Evolutionary conservation across 257 asterid species (phyloP).

Genomic region (Fraxinus pennsylvanica): DNA sequence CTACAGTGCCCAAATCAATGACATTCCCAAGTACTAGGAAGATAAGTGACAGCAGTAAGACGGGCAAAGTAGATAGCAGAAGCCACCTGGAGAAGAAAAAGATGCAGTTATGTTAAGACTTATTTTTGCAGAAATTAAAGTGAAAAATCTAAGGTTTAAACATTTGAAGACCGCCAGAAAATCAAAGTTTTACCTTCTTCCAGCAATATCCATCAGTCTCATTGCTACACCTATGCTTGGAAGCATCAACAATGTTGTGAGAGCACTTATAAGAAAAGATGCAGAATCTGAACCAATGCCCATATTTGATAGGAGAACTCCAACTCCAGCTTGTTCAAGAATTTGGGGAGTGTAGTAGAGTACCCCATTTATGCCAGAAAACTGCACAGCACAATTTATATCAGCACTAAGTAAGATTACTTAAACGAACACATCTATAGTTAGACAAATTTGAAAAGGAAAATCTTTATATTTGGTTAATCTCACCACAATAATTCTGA

Average conservation of each 20-base stretch:
- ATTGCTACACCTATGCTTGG: conserved; percentile 95
- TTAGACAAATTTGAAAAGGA: not conserved
- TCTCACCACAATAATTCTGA: not conserved
- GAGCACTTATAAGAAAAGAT: conserved; percentile 77
- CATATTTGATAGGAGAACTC: conserved; percentile 68
- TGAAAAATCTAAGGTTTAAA: not conserved
- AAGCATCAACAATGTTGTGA: conserved; percentile 89
- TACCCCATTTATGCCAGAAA: conserved; percentile 93
- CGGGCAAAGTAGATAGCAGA: conserved; percentile 76
- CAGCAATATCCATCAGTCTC: conserved; percentile 94
- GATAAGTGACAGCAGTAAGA: conserved; percentile 59
- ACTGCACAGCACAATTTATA: conserved; percentile 40
- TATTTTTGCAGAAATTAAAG: too few species aligned
- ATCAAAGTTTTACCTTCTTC: conserved; percentile 66
- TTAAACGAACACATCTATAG: not conserved
- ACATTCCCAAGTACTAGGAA: conserved; percentile 65
- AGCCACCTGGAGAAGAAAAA: conserved; percentile 59
- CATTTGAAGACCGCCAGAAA: not conserved
- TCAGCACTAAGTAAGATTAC: conserved; percentile 12
- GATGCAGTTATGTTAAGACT: not conserved
- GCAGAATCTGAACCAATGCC: conserved; percentile 83
- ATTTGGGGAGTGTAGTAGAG: conserved; percentile 98
- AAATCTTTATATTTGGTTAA: not conserved
- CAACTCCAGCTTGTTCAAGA: conserved; percentile 96
- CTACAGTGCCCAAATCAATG: conserved; percentile 48